phyloP scores from a whole-genome alignment of 305 asterid species.

The Fraxinus latifolia region DNA sequence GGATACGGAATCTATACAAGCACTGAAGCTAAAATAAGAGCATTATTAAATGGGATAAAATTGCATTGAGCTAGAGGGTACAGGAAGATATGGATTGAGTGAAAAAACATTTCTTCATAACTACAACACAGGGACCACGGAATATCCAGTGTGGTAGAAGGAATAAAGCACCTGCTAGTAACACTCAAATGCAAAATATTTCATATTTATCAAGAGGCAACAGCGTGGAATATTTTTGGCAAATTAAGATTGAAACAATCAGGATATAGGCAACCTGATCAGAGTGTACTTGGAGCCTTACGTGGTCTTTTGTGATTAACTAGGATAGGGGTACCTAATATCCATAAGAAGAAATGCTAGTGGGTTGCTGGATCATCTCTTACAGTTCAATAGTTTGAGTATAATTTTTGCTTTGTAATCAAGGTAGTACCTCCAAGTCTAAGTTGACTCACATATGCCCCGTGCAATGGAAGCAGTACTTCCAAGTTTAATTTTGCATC shows the following conservation, averaged over 20 bases:
- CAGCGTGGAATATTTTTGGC: background rate
- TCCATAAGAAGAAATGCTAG: background rate
- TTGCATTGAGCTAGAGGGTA: background rate
- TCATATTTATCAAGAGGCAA: background rate
- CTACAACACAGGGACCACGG: background rate
- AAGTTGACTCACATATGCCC: background rate
- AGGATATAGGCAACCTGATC: background rate
- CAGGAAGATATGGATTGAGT: background rate
- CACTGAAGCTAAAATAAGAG: background rate
- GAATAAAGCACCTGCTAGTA: background rate
- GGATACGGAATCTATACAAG: background rate
- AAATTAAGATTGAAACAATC: background rate
- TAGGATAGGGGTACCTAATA: background rate
- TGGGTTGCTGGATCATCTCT: background rate
- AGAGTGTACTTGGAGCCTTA: background rate
- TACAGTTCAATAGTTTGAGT: background rate
- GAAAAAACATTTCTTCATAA: background rate
- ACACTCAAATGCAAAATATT: background rate
- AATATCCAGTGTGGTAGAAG: background rate
- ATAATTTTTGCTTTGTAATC: background rate
- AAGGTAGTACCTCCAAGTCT: background rate
- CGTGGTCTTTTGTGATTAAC: background rate
- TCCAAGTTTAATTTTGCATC: background rate
- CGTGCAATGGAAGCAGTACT: background rate
- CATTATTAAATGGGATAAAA: background rate